Evolutionary conservation across 768 basidiomycete species (phyloP), one percentile per base, ranked within the genome.

Genomic region (Pulveroboletus sp.): DNA sequence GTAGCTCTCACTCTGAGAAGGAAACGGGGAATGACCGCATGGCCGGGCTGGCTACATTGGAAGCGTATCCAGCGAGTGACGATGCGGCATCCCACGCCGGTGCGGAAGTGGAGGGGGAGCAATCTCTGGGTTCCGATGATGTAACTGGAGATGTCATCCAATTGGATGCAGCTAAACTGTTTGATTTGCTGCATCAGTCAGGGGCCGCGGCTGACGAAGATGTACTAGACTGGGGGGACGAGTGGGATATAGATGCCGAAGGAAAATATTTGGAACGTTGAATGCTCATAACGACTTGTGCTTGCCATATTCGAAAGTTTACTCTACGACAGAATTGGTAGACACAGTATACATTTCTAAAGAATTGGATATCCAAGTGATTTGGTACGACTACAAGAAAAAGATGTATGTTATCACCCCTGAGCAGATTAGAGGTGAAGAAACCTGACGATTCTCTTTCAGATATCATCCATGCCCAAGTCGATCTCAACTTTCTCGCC

Each of bases 401-500:
- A 45, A 47, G 43, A n/a, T n/a, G n/a, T 45, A 24, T 48, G 34
- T 27, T 10, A 34, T 47, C 42, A 17, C 14, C 10, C 6, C 31
- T 32, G 30, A 17, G n/a, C 36, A 29, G 22, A 26, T 19, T 27
- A 44, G 13, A 41, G 17, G 29, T 27, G 22, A 31, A 42, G n/a
- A 17, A 31, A 43, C n/a, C n/a, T n/a, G n/a, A 12, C 13, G 17
- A 26, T 24, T 39, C 24, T 34, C 23, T 46, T 43, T 73, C 70
- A 95, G 53, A 93, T 80, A 68, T 96, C 93, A 67, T 94, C 93
- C 84, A 89, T 89, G 43, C 78, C 81, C 53, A 93, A 78, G 63
- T 87, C 81, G 52, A 94, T 89, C 75, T 92, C 86, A 23, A 99
- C 93, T 73, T 97, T 95, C 74, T 98, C 93, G 48, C 96, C 96